Conservation (phyloP, 2,329 filamentous ascomycete genomes). For the Aspergillus hiratsukae region DNA sequence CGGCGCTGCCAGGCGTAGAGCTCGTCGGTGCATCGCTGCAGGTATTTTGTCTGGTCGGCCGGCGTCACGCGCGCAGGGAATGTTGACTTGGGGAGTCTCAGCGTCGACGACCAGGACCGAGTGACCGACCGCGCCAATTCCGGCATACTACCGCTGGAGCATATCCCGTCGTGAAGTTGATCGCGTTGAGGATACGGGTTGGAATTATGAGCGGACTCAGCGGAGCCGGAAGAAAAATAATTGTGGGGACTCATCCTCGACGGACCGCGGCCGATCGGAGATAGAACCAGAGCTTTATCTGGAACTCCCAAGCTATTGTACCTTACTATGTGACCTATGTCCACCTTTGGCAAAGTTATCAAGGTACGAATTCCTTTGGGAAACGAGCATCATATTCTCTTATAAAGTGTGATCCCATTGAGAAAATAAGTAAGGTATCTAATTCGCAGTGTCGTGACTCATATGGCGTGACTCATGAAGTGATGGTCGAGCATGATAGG, state of each 20-base stretch:
- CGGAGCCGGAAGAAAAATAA: background rate
- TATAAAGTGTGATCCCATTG: background rate
- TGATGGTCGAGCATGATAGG: background rate
- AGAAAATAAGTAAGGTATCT: background rate
- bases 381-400: background rate
- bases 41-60: conserved; percentile 52
- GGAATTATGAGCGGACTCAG: background rate
- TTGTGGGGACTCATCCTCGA: background rate
- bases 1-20: conserved; percentile 81
- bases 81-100: conserved; percentile 69
- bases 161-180: conserved; percentile 16
- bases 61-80: conserved; percentile 55
- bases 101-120: conserved; percentile 65
- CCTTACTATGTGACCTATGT: no score
- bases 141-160: conserved; percentile 34
- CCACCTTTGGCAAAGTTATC: background rate
- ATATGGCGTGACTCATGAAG: background rate
- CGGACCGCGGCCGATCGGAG: background rate
- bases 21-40: conserved; percentile 76
- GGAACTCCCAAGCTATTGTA: no score
- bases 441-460: background rate
- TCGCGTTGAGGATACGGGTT: background rate
- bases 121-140: conserved; percentile 33
- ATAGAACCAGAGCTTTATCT: background rate
- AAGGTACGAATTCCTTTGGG: background rate